A percentile compares a stretch with the other conserved stretches of the same genome.
These are phyloP conservation scores for Gymnopilus junonius DNA, from an alignment of 768 basidiomycete genomes.

Conservation along the genomic window DNA sequence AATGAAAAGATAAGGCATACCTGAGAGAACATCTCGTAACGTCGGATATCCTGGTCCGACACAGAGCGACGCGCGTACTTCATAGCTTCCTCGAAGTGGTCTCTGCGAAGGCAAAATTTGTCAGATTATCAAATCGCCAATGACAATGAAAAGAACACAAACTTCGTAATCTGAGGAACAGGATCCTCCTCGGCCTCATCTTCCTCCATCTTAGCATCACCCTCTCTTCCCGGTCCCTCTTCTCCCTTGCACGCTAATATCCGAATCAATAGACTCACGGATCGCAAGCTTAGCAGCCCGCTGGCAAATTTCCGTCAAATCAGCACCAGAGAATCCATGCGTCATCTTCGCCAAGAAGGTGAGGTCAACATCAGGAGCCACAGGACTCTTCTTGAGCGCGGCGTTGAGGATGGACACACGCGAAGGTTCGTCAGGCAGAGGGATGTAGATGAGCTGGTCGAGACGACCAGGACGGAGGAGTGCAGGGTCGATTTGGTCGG, in stretches of 20 bases:
- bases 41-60: conserved; percentile 93
- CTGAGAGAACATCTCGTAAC: conserved; percentile 98
- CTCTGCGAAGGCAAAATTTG: conserved; percentile 47
- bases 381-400: conserved; percentile 88
- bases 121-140: background rate
- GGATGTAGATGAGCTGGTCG: conserved; percentile 99
- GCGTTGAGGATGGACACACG: conserved; percentile 93
- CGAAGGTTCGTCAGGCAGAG: conserved; percentile 92
- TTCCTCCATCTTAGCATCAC: conserved; percentile 67
- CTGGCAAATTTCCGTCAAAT: conserved; percentile 99
- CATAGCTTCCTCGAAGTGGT: conserved; percentile 99
- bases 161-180: conserved; percentile 86
- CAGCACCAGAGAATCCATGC: conserved; percentile 99
- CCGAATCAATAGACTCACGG: conserved; percentile 91
- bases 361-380: conserved; percentile 83
- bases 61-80: conserved; percentile 96
- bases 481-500: conserved; percentile 94
- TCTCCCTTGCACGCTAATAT: conserved; percentile 83
- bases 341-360: conserved; percentile 88
- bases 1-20: conserved; percentile 40
- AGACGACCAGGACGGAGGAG: conserved; percentile 96
- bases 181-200: conserved; percentile 85
- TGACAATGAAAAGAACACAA: conserved; percentile 22
- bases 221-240: conserved; percentile 83
- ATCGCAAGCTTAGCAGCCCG: conserved; percentile 97